Percentiles rank a stretch among this genome's conserved stretches.
These are phyloP conservation scores for Trichomonas gallinae DNA, from an alignment of 208 protist species.

Conservation along the genomic window DNA sequence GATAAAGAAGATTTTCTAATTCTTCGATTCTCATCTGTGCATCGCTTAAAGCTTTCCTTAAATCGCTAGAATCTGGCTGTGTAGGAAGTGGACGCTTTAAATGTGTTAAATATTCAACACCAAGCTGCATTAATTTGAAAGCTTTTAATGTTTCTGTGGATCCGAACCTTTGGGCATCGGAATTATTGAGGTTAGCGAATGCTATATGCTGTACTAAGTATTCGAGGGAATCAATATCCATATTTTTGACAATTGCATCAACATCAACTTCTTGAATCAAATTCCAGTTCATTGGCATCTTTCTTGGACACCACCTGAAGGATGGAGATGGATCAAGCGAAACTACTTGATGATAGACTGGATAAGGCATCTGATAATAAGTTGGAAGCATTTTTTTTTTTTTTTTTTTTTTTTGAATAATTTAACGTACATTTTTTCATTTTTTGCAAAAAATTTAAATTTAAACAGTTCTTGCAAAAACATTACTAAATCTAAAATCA, in stretches of 20 bases:
- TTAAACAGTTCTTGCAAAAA: too few species aligned
- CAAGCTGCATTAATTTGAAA: not conserved
- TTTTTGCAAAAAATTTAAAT: too few species aligned
- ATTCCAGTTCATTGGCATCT: constrained; percentile 20
- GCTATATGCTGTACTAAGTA: constrained; percentile 2
- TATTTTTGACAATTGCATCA: not conserved
- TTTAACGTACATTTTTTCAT: not conserved
- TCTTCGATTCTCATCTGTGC: not conserved
- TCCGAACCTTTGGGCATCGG: not conserved
- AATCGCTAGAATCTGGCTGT: not conserved
- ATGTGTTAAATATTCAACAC: constrained; percentile 22
- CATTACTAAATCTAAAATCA: too few species aligned
- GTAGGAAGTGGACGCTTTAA: not conserved
- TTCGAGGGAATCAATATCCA: not conserved
- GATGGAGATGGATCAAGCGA: not conserved
- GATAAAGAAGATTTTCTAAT: not conserved
- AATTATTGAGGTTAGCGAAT: not conserved
- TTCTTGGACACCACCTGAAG: not conserved
- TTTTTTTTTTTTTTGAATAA: not conserved
- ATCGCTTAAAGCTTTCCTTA: not conserved
- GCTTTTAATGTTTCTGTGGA: not conserved
- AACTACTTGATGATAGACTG: constrained; percentile 3
- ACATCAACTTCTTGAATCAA: constrained; percentile 14
- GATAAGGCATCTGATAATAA: constrained; percentile 23
- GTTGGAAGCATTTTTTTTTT: not conserved